Evolutionary conservation across 2,329 filamentous ascomycete species (phyloP).

Genomic region (Xylaria hypoxylon): DNA sequence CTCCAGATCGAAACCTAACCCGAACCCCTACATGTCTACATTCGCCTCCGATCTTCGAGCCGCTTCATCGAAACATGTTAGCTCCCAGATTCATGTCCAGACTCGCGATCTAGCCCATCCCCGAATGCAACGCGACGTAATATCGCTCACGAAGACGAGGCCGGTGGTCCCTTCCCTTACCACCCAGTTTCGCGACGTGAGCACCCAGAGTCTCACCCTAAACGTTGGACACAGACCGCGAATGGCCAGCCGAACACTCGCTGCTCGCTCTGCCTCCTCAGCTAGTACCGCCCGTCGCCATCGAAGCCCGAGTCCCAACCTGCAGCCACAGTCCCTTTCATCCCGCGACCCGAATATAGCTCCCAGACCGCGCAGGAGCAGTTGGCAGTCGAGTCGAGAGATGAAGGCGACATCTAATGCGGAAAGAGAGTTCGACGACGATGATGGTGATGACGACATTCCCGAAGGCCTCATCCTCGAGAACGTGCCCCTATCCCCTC

Average conservation of each 20-base stretch:
- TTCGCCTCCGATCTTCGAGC: constrained; percentile 58
- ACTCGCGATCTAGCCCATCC: constrained; percentile 48
- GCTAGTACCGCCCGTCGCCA: constrained; percentile 56
- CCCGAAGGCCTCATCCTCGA: constrained; percentile 83
- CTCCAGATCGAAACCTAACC: constrained; percentile 50
- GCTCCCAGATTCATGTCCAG: constrained; percentile 45
- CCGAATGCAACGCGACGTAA: constrained; percentile 52
- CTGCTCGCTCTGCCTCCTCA: constrained; percentile 56
- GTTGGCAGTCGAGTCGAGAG: constrained; percentile 75
- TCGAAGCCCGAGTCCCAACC: constrained; percentile 64
- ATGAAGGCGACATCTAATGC: constrained; percentile 77
- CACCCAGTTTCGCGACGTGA: constrained; percentile 60
- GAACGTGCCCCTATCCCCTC: constrained; percentile 85
- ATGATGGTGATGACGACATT: constrained; percentile 80
- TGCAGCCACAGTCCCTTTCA: constrained; percentile 55
- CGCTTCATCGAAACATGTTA: constrained; percentile 48
- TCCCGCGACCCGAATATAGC: constrained; percentile 57
- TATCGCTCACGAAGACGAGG: constrained; percentile 51
- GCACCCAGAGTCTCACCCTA: constrained; percentile 54
- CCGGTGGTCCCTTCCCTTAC: constrained; percentile 61
- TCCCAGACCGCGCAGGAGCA: constrained; percentile 66
- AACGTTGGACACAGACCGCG: constrained; percentile 49
- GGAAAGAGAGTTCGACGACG: constrained; percentile 80
- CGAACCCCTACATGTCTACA: constrained; percentile 63
- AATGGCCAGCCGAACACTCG: constrained; percentile 51